phyloP scores from a whole-genome alignment of 352 stramenopile species.

The Globisporangium radiosum region DNA sequence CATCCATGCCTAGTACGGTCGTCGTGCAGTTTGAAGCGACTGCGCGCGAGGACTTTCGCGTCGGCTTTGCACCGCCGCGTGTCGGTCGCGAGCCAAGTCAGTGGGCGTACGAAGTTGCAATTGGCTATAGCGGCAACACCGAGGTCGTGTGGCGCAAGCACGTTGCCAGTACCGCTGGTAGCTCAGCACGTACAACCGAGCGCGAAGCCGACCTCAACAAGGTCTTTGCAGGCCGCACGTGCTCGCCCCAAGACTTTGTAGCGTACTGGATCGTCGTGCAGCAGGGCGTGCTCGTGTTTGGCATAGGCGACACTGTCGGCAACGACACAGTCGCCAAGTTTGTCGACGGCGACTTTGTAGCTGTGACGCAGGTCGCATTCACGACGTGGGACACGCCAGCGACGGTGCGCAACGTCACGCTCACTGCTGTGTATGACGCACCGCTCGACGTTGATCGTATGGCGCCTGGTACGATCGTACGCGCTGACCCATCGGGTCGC shows the following conservation, averaged over 20 bases:
- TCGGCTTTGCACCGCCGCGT: slow-evolving; percentile 44
- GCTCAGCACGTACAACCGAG: slow-evolving; percentile 6
- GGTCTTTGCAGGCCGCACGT: slow-evolving; percentile 69
- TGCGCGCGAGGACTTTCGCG: slow-evolving; percentile 55
- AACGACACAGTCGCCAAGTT: slow-evolving; percentile 49
- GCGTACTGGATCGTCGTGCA: slow-evolving; percentile 68
- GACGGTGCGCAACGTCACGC: slow-evolving; percentile 37
- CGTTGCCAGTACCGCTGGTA: not conserved
- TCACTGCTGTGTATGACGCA: slow-evolving; percentile 26
- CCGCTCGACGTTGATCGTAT: slow-evolving; percentile 27
- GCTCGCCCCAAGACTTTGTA: slow-evolving; percentile 48
- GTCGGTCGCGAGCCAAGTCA: slow-evolving; percentile 15
- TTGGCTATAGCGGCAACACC: slow-evolving; percentile 70
- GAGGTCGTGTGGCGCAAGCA: slow-evolving; percentile 66
- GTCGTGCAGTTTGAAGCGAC: slow-evolving; percentile 67
- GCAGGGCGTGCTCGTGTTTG: slow-evolving; percentile 31
- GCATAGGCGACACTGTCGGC: slow-evolving; percentile 43
- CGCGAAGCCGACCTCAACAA: slow-evolving; percentile 48
- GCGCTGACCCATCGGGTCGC: slow-evolving; percentile 45
- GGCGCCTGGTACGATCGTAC: slow-evolving; percentile 44
- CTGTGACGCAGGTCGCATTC: slow-evolving; percentile 42
- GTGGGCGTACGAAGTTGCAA: slow-evolving; percentile 58
- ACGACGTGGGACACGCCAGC: slow-evolving; percentile 63
- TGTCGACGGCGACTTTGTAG: slow-evolving; percentile 28
- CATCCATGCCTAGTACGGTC: slow-evolving; percentile 23